Percentiles rank a stretch among this genome's conserved stretches.
These are phyloP conservation scores for Penicillium sp. DNA, from an alignment of 2,329 filamentous ascomycete species.

Conservation along the genomic window DNA sequence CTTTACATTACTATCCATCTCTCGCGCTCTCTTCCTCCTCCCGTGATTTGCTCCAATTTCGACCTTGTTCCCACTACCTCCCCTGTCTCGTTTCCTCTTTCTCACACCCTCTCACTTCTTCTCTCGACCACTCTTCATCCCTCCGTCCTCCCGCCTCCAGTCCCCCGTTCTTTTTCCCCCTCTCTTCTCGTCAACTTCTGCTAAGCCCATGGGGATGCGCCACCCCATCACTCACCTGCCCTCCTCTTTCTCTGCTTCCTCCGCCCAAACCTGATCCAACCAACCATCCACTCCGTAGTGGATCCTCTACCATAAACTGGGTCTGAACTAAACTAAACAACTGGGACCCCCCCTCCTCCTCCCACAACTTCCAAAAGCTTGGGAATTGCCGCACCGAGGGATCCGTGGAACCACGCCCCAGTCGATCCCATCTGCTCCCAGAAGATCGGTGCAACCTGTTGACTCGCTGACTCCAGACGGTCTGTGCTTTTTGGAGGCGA, in stretches of 20 bases:
- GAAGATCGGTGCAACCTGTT: constrained; percentile 32
- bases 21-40: background rate
- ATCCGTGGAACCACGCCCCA: constrained; percentile 29
- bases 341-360: background rate
- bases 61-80: background rate
- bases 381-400: constrained; percentile 35
- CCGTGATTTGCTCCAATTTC: background rate
- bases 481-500: constrained; percentile 29
- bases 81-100: background rate
- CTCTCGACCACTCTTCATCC: background rate
- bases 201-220: background rate
- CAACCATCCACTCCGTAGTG: constrained; percentile 6
- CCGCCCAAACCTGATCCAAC: background rate
- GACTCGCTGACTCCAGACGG: constrained; percentile 27
- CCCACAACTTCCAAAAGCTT: constrained; percentile 21
- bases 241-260: background rate
- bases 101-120: background rate
- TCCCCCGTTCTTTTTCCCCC: background rate
- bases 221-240: background rate
- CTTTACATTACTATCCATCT: background rate
- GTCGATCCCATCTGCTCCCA: constrained; percentile 31
- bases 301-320: constrained; percentile 5
- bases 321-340: background rate
- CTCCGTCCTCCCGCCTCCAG: background rate
- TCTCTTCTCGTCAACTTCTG: background rate